Percentiles rank a stretch among this genome's conserved stretches.
Evolutionary conservation across 2,329 filamentous ascomycete genomes (phyloP).

Genomic region (Penicillium sp.): DNA sequence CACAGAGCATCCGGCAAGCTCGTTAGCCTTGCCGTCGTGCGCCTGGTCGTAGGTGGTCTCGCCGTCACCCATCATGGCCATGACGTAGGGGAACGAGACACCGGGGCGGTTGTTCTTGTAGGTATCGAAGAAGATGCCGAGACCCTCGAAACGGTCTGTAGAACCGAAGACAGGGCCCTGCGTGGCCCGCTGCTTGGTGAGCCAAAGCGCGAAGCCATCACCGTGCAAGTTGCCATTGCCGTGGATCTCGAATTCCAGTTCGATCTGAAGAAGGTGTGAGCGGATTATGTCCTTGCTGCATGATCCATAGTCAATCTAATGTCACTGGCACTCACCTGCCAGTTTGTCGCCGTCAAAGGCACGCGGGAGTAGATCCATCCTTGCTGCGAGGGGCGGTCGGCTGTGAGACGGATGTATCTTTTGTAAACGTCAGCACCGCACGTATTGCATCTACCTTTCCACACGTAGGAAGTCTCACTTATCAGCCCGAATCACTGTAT

Average conservation of each 20-base stretch:
- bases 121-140: constrained; percentile 95
- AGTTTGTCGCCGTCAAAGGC: constrained; percentile 94
- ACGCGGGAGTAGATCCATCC: constrained; percentile 95
- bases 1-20: constrained; percentile 89
- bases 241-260: constrained; percentile 92
- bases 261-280: constrained; percentile 55
- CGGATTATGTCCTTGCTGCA: neutral
- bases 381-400: constrained; percentile 83
- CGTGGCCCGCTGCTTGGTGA: constrained; percentile 86
- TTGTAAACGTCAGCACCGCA: neutral
- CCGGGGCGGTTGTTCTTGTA: constrained; percentile 99
- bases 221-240: constrained; percentile 88
- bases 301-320: neutral
- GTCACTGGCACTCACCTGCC: constrained; percentile 67
- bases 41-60: constrained; percentile 86
- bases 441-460: neutral
- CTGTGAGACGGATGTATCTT: constrained; percentile 89
- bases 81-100: constrained; percentile 93
- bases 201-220: constrained; percentile 96
- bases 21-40: constrained; percentile 89
- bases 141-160: constrained; percentile 84
- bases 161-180: constrained; percentile 84
- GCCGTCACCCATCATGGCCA: constrained; percentile 97
- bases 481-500: constrained; percentile 77
- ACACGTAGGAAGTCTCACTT: constrained; percentile 39